Evolutionary conservation across 2,329 filamentous ascomycete genomes (phyloP).

Genomic region (Venturia pyrina): DNA sequence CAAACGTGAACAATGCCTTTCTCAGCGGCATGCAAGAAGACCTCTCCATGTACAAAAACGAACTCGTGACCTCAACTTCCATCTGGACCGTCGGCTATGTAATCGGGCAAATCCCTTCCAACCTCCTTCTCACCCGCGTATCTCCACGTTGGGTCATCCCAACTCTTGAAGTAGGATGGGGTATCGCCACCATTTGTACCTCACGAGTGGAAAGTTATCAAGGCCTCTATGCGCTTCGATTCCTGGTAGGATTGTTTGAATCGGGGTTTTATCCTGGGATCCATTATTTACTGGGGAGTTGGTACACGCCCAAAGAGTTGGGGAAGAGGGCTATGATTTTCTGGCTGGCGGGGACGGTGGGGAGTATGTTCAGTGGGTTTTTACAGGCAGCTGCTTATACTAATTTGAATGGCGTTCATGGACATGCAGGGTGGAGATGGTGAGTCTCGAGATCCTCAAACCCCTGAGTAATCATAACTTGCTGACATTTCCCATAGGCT

Average conservation of each 20-base stretch:
- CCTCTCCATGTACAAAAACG: constrained; percentile 21
- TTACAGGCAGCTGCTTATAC: constrained; percentile 45
- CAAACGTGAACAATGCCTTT: constrained; percentile 23
- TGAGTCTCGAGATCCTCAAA: not conserved
- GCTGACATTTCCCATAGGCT: constrained; percentile 22
- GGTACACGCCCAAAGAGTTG: constrained; percentile 35
- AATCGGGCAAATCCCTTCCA: constrained; percentile 21
- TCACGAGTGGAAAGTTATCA: not conserved
- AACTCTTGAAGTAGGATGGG: constrained; percentile 6
- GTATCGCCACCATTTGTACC: not conserved
- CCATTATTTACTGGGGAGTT: constrained; percentile 28
- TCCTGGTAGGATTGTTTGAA: constrained; percentile 7
- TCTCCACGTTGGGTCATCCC: constrained; percentile 14
- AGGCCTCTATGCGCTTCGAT: not conserved
- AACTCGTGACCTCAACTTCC: constrained; percentile 22
- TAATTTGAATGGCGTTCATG: constrained; percentile 39
- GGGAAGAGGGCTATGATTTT: constrained; percentile 48
- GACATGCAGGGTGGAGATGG: constrained; percentile 42
- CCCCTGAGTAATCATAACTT: not conserved
- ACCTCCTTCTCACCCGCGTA: constrained; percentile 20
- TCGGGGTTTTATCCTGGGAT: constrained; percentile 21
- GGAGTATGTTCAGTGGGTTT: constrained; percentile 49
- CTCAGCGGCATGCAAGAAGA: constrained; percentile 24
- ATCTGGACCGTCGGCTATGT: constrained; percentile 23
- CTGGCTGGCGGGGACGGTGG: constrained; percentile 43